phyloP scores from a whole-genome alignment of 208 protist genomes.

The Borovskyia barvae region DNA sequence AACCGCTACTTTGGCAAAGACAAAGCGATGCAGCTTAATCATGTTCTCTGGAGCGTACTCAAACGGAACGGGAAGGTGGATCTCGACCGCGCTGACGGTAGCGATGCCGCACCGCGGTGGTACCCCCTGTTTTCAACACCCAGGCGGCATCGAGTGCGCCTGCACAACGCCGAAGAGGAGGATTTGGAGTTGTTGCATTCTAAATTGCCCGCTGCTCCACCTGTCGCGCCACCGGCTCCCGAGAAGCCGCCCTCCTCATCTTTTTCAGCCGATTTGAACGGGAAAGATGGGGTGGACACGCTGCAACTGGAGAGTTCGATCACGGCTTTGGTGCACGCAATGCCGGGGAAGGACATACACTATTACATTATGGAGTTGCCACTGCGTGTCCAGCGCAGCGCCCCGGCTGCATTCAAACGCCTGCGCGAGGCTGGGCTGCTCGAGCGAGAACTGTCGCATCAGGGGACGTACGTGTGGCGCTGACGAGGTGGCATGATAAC shows the following conservation, averaged over 20 bases:
- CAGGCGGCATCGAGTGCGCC: constrained; percentile 46
- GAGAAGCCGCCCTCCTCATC: constrained; percentile 3
- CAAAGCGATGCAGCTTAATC: constrained; percentile 60
- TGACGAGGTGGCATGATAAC: too few species aligned
- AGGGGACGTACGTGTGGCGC: constrained; percentile 75
- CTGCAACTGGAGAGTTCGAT: constrained; percentile 46
- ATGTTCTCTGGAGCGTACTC: constrained; percentile 74
- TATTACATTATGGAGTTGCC: constrained; percentile 67
- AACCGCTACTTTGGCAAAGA: constrained; percentile 82
- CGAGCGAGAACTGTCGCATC: constrained; percentile 39
- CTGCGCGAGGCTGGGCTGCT: constrained; percentile 66
- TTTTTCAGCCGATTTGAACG: not conserved
- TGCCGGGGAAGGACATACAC: constrained; percentile 68
- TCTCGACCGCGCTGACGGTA: constrained; percentile 61
- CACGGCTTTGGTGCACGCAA: constrained; percentile 39
- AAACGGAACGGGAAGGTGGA: constrained; percentile 77
- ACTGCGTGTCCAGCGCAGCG: constrained; percentile 25
- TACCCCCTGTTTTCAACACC: constrained; percentile 61
- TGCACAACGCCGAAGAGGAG: constrained; percentile 71
- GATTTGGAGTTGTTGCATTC: constrained; percentile 67
- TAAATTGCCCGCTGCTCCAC: not conserved
- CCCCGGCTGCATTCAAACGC: constrained; percentile 66
- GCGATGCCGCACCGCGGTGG: constrained; percentile 64
- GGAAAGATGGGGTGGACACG: constrained; percentile 3
- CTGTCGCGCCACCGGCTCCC: not conserved